Evolutionary conservation across 2,329 filamentous ascomycete species (phyloP).

Genomic region (Aspergillus ibericus): DNA sequence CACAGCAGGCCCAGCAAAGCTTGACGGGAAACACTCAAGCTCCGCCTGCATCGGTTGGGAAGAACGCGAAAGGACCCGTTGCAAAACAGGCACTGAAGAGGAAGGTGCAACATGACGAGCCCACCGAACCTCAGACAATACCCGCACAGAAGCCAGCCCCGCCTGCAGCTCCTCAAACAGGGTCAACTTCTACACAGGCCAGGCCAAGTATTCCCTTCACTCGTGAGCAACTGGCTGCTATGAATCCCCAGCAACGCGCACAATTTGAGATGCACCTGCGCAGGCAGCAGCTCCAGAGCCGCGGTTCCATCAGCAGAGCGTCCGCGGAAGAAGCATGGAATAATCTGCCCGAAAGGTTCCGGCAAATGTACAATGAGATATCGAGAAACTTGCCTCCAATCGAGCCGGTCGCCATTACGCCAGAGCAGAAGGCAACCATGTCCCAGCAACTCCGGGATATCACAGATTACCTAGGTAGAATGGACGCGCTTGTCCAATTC

Average conservation of each 20-base stretch:
- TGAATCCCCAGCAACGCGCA: conserved; percentile 45
- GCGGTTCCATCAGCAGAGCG: conserved; percentile 33
- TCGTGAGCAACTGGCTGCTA: conserved; percentile 39
- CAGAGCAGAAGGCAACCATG: conserved; percentile 42
- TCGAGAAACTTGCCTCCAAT: conserved; percentile 31
- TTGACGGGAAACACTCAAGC: conserved; percentile 33
- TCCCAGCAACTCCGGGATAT: conserved; percentile 41
- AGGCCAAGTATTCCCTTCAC: conserved; percentile 27
- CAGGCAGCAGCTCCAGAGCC: conserved; percentile 35
- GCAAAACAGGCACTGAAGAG: conserved; percentile 43
- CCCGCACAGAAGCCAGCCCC: conserved; percentile 32
- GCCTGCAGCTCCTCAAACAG: conserved; percentile 19
- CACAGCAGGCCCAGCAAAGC: conserved; percentile 29
- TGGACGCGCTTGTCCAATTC: conserved; percentile 45
- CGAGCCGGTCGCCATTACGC: conserved; percentile 36
- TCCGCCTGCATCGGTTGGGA: conserved; percentile 28
- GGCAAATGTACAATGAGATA: conserved; percentile 42
- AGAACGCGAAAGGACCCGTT: conserved; percentile 28
- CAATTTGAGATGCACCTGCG: conserved; percentile 39
- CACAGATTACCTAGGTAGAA: conserved; percentile 43
- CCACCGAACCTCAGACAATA: conserved; percentile 44
- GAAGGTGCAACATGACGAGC: conserved; percentile 48
- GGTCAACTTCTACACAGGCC: conserved; percentile 22
- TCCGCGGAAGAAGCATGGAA: conserved; percentile 41
- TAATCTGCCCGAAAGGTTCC: conserved; percentile 40